phyloP scores from a whole-genome alignment of 768 basidiomycete species.

The Amanita brunnescens region DNA sequence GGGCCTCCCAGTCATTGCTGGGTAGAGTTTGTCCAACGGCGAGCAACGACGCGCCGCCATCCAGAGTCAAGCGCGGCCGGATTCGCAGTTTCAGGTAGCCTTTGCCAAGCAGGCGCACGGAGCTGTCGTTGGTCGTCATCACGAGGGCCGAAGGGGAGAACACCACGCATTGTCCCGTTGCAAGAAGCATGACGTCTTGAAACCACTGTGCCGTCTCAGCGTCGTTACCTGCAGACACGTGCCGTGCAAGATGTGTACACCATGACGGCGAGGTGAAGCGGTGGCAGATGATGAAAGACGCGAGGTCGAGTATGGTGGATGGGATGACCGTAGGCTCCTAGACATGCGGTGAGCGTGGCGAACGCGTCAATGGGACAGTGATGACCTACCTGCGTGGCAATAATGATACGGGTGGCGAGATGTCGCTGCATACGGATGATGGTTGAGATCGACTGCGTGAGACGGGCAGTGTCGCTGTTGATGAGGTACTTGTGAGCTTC shows the following conservation, averaged over 20 bases:
- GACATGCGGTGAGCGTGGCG: not conserved
- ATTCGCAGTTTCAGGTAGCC: slow-evolving; percentile 3
- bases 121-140: not conserved
- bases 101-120: not conserved
- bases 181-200: slow-evolving; percentile 11
- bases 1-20: not conserved
- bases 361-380: not conserved
- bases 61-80: slow-evolving; percentile 5
- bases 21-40: not conserved
- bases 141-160: slow-evolving; percentile 10
- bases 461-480: slow-evolving; percentile 24
- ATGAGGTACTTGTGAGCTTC: slow-evolving; percentile 49
- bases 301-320: slow-evolving; percentile 40
- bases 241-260: slow-evolving; percentile 42
- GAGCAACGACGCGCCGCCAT: slow-evolving; percentile 1
- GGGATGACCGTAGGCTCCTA: slow-evolving; percentile 46
- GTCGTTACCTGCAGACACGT: slow-evolving; percentile 36
- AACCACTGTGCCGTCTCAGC: slow-evolving; percentile 16
- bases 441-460: slow-evolving; percentile 36
- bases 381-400: slow-evolving; percentile 35
- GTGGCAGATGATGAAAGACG: slow-evolving; percentile 38
- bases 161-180: slow-evolving; percentile 10
- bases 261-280: slow-evolving; percentile 49
- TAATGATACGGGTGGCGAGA: slow-evolving; percentile 40
- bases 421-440: slow-evolving; percentile 47